Base-by-base conservation (phyloP, 2,329 filamentous ascomycete species). In the Exophiala sp. region DNA sequence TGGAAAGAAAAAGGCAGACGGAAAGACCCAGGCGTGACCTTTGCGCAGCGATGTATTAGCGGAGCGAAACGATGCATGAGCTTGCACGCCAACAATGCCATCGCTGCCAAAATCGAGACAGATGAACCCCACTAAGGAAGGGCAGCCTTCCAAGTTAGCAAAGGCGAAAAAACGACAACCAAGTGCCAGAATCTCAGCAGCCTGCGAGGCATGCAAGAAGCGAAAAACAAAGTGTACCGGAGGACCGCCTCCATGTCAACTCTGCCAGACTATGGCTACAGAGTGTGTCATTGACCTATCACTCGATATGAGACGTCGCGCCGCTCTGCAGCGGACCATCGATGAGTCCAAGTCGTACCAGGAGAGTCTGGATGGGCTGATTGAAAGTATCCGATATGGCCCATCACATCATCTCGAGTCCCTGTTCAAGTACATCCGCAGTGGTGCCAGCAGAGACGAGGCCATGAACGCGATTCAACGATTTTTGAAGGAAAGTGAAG, bases 191-290 rank as follows among this genome's bases (percentile, higher is more conserved):
- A 56, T 60, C 38, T 60, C 58, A 12, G 58, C 58, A 12, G 58
- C 58, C n/a, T 60, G 58, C 20, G 58, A 60, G 35, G 58, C 58
- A 34, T 60, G 58, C 48, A 60, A 60, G 49, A 60, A 58, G 40
- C 49, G 58, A 9, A 60, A 60, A 40, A 60, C 58, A n/a, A 59
- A 57, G 49, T 61, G 59, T 29, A 55, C 57, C 7, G 59, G 59
- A 10, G 57, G 59, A 20, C 59, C 59, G 14, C 42, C 59, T n/a
- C 59, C 59, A 29, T 61, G 59, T 33, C 50, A 60, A n/a, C 39
- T 59, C n/a, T 61, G 59, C 42, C 29, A 57, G n/a, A 49, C 49
- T 9, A 32, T 57, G 1, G 54, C 51, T 4, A 60, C 57, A 11
- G 57, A 61, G 40, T 61, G 59, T 56, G 46, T 61, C 7, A 61